A percentile compares a stretch with the other conserved stretches of the same genome.
Evolutionary conservation across 495 filamentous ascomycete species (phyloP).

Genomic region (Pseudomonodictys pantanalensis): DNA sequence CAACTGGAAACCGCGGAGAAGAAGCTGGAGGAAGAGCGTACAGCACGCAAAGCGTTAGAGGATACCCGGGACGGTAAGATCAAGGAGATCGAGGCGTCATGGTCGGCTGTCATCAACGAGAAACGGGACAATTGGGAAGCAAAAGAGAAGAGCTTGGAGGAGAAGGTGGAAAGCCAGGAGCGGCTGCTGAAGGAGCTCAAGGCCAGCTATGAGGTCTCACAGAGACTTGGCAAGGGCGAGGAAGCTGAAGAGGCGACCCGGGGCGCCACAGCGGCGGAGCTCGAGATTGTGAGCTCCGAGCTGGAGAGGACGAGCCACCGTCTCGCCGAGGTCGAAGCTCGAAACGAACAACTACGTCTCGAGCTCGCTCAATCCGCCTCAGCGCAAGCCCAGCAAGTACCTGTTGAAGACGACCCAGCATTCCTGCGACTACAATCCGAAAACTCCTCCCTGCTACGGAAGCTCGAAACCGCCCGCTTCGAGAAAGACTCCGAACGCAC

Average conservation of each 20-base stretch:
- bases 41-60: slow-evolving; percentile 69
- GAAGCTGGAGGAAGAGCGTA: slow-evolving; percentile 68
- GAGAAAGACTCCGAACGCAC: slow-evolving; percentile 78
- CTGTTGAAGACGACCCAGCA: slow-evolving; percentile 76
- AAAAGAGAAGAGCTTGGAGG: slow-evolving; percentile 86
- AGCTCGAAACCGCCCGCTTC: slow-evolving; percentile 74
- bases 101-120: slow-evolving; percentile 88
- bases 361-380: slow-evolving; percentile 88
- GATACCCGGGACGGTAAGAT: slow-evolving; percentile 69
- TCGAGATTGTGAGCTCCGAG: slow-evolving; percentile 89
- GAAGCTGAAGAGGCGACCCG: slow-evolving; percentile 53
- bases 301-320: slow-evolving; percentile 84
- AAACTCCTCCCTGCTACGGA: slow-evolving; percentile 83
- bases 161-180: slow-evolving; percentile 93
- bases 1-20: slow-evolving; percentile 85
- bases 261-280: slow-evolving; percentile 74
- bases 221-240: slow-evolving; percentile 73
- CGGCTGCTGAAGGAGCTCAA: slow-evolving; percentile 90
- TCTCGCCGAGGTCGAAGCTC: slow-evolving; percentile 85
- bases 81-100: slow-evolving; percentile 84
- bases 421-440: slow-evolving; percentile 85
- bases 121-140: slow-evolving; percentile 95
- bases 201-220: slow-evolving; percentile 94
- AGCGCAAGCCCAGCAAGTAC: slow-evolving; percentile 48
- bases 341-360: slow-evolving; percentile 88